These are phyloP conservation scores for Podila horticola DNA, from an alignment of 192 early-diverging fungal genomes.

Conservation along the genomic window DNA sequence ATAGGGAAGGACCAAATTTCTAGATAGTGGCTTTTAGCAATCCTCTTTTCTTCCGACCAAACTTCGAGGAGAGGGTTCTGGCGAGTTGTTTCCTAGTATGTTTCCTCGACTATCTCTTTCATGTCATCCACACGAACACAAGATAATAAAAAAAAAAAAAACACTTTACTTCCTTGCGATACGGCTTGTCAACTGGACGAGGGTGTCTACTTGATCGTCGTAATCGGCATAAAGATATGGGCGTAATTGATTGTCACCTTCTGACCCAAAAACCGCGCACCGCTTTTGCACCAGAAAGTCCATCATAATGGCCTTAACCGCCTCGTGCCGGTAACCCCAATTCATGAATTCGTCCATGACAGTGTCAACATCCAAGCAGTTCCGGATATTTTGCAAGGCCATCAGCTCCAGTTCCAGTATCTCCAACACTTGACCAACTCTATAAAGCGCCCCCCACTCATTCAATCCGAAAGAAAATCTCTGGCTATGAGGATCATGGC, in stretches of 20 bases:
- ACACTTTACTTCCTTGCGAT: conserved; percentile 25
- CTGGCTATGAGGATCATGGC: neutral
- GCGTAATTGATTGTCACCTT: conserved; percentile 18
- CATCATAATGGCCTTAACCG: conserved; percentile 28
- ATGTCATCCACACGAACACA: conserved; percentile 63
- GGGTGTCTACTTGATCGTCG: conserved; percentile 28
- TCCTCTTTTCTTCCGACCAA: conserved; percentile 92
- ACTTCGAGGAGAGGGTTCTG: conserved; percentile 79
- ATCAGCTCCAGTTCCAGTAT: conserved; percentile 13
- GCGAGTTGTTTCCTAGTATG: conserved; percentile 88
- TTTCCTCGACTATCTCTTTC: conserved; percentile 97
- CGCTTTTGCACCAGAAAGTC: conserved; percentile 31
- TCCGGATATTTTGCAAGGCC: conserved; percentile 16
- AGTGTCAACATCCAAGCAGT: conserved; percentile 17
- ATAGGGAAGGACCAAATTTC: conserved; percentile 54
- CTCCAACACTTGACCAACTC: conserved; percentile 19
- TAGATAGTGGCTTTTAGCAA: conserved; percentile 92
- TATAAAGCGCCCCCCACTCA: conserved; percentile 32
- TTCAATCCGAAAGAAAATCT: neutral
- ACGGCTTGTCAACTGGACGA: conserved; percentile 42
- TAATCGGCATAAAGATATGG: conserved; percentile 40
- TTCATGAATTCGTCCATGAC: conserved; percentile 23
- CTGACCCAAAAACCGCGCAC: conserved; percentile 31
- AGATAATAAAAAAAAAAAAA: neutral
- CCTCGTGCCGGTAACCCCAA: conserved; percentile 34